phyloP scores from a whole-genome alignment of 495 filamentous ascomycete species.

The Trichoderma orchidacearum region DNA sequence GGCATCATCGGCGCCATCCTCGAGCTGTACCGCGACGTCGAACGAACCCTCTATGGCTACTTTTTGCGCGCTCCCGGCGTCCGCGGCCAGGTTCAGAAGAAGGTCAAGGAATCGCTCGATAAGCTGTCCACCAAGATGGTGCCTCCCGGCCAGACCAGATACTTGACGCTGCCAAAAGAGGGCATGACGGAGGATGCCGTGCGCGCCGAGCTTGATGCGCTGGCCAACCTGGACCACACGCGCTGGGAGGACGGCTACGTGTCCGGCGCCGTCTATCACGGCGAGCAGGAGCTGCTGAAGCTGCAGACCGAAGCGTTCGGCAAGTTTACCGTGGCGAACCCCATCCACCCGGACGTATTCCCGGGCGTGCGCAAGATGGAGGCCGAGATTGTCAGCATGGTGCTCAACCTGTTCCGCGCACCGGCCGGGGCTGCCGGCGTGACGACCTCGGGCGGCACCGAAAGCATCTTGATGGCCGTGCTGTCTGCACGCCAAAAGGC shows the following conservation, averaged over 20 bases:
- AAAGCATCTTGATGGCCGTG: conserved; percentile 92
- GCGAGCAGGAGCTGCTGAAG: conserved; percentile 68
- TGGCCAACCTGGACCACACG: conserved; percentile 81
- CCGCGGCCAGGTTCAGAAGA: conserved; percentile 63
- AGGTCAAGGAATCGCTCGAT: conserved; percentile 58
- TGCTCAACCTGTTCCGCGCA: conserved; percentile 82
- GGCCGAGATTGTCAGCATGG: conserved; percentile 95
- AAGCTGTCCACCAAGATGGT: conserved; percentile 77
- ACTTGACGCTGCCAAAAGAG: conserved; percentile 68
- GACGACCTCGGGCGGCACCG: conserved; percentile 84
- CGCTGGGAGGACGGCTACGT: conserved; percentile 94
- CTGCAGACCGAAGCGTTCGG: conserved; percentile 87
- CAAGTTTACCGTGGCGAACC: conserved; percentile 90
- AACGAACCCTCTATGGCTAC: conserved; percentile 63
- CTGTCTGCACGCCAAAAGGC: conserved; percentile 82
- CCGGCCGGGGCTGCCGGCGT: conserved; percentile 73
- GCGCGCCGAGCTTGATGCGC: conserved; percentile 61
- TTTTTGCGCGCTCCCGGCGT: conserved; percentile 81
- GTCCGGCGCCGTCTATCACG: conserved; percentile 93
- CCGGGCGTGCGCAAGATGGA: conserved; percentile 99
- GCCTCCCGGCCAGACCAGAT: conserved; percentile 56
- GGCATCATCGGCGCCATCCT: conserved; percentile 68
- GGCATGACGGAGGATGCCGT: conserved; percentile 74
- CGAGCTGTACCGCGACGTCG: conserved; percentile 55
- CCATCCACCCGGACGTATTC: conserved; percentile 98